Conservation (phyloP, 2,329 filamentous ascomycete species). For the Camptophora hylomeconis region DNA sequence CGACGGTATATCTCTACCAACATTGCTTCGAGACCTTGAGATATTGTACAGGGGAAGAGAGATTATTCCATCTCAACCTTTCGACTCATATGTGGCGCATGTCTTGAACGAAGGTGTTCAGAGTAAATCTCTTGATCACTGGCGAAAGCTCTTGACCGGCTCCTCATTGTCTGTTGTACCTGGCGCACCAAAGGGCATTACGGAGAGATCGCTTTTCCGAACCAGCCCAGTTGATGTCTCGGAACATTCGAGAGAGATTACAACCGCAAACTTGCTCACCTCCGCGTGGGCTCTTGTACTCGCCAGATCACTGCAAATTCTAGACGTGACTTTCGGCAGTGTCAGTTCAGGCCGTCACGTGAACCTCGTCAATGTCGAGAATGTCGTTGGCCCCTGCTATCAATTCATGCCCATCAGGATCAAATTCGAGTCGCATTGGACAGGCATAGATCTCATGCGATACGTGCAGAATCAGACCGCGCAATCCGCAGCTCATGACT, state of each 20-base stretch:
- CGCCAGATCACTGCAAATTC: constrained; percentile 37
- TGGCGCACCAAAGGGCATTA: constrained; percentile 1
- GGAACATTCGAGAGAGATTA: constrained; percentile 41
- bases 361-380: constrained; percentile 41
- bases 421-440: constrained; percentile 39
- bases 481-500: constrained; percentile 43
- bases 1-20: constrained; percentile 53
- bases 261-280: constrained; percentile 52
- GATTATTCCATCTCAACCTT: constrained; percentile 28
- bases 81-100: constrained; percentile 33
- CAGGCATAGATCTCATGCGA: constrained; percentile 38
- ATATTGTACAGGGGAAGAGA: constrained; percentile 34
- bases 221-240: constrained; percentile 29
- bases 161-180: constrained; percentile 33
- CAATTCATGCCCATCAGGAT: constrained; percentile 55
- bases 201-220: constrained; percentile 4
- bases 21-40: constrained; percentile 48
- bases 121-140: constrained; percentile 31
- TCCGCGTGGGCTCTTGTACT: constrained; percentile 54
- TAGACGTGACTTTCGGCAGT: constrained; percentile 53
- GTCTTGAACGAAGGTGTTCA: constrained; percentile 35
- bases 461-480: constrained; percentile 43
- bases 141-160: constrained; percentile 44
- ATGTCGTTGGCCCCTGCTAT: constrained; percentile 52
- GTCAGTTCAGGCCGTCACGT: constrained; percentile 53